Conservation (phyloP, 2,329 filamentous ascomycete genomes). For the Coniochaeta ligniaria region DNA sequence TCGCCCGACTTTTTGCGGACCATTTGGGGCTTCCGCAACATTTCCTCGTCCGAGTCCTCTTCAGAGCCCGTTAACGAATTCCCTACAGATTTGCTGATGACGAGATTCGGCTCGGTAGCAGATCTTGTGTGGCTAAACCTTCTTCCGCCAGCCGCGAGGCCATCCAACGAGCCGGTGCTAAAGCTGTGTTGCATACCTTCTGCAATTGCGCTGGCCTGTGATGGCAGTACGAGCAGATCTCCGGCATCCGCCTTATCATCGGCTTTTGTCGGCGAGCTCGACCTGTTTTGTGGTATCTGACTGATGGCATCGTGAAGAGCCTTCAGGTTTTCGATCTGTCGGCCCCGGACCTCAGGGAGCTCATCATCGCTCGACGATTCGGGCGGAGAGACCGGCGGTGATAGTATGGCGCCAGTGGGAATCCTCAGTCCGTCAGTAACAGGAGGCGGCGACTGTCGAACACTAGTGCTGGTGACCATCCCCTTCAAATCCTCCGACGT, state of each 20-base stretch:
- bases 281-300: conserved; percentile 62
- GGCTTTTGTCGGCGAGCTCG: conserved; percentile 43
- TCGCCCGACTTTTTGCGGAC: conserved; percentile 98
- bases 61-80: conserved; percentile 47
- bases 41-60: conserved; percentile 56
- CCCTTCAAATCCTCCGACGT: conserved; percentile 43
- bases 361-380: conserved; percentile 87
- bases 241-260: conserved; percentile 15
- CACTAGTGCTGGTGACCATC: conserved; percentile 46
- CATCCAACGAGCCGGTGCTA: conserved; percentile 37
- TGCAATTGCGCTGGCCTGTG: conserved; percentile 21
- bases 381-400: conserved; percentile 87
- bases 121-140: conserved; percentile 45
- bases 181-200: conserved; percentile 38
- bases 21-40: conserved; percentile 72
- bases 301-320: conserved; percentile 79
- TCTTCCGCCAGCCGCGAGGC: conserved; percentile 31
- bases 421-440: conserved; percentile 62
- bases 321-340: conserved; percentile 43
- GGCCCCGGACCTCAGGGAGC: conserved; percentile 34
- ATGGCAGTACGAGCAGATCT: conserved; percentile 27
- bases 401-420: conserved; percentile 78
- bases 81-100: conserved; percentile 36
- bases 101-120: conserved; percentile 45
- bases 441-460: conserved; percentile 80